Conservation (phyloP, 148 eudicot genomes). For the Rhododendron simsii region DNA sequence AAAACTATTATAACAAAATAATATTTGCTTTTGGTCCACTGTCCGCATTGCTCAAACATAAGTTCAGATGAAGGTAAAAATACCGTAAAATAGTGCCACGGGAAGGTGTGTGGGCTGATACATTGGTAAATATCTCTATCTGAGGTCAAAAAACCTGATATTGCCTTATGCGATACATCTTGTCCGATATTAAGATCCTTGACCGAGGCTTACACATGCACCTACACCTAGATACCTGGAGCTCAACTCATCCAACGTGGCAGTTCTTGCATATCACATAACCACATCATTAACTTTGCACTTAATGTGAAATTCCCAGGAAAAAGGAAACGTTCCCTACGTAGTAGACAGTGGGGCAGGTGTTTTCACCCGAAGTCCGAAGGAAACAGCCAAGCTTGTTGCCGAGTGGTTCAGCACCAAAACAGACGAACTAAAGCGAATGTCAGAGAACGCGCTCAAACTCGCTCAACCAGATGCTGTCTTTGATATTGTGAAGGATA, state of each 20-base stretch:
- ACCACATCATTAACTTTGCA: background rate
- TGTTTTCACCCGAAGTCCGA: conserved; percentile 79
- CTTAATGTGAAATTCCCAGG: conserved; percentile 35
- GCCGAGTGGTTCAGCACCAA: conserved; percentile 89
- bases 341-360: conserved; percentile 96
- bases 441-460: conserved; percentile 83
- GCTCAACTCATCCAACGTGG: background rate
- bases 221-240: background rate
- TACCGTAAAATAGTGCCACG: background rate
- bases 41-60: background rate
- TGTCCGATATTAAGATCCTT: background rate
- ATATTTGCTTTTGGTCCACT: background rate
- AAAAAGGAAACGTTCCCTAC: conserved; percentile 91
- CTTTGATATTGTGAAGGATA: conserved; percentile 91
- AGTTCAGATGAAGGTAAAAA: background rate
- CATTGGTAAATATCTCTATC: background rate
- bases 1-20: background rate
- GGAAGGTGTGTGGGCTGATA: background rate
- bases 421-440: conserved; percentile 50
- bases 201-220: background rate
- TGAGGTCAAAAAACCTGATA: background rate
- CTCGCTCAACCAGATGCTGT: conserved; percentile 90
- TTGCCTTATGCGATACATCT: background rate
- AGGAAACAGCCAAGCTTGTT: conserved; percentile 75
- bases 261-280: background rate